Evolutionary conservation across 163 green algal genomes (phyloP).

Genomic region (Chlorella variabilis): DNA sequence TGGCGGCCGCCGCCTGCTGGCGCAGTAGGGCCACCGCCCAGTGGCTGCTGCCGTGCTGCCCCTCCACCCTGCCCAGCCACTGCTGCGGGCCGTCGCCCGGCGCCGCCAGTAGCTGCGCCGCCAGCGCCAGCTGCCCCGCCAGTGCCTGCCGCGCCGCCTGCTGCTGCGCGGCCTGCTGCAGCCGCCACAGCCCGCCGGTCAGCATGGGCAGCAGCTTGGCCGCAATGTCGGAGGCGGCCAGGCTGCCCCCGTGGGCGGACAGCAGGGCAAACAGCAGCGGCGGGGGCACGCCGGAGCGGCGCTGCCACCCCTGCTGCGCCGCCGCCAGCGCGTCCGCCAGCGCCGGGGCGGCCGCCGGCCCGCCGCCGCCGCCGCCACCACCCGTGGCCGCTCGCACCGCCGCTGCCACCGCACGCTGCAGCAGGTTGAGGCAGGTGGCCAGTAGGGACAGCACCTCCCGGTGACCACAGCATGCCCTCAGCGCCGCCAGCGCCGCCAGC

Average conservation of each 20-base stretch:
- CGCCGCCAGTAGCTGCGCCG: not conserved
- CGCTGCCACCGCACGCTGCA: slow-evolving; percentile 20
- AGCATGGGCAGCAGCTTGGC: slow-evolving; percentile 43
- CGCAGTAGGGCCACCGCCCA: slow-evolving; percentile 23
- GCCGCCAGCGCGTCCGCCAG: not conserved
- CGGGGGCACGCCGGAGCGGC: not conserved
- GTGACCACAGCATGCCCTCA: not conserved
- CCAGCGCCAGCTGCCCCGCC: slow-evolving; percentile 3
- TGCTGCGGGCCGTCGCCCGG: not conserved
- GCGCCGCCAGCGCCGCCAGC: slow-evolving; percentile 14
- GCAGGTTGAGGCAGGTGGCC: slow-evolving; percentile 16
- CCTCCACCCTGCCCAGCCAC: slow-evolving; percentile 19
- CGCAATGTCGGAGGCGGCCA: slow-evolving; percentile 1
- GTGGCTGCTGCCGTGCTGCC: slow-evolving; percentile 28
- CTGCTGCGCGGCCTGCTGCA: slow-evolving; percentile 16
- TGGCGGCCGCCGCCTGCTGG: not conserved
- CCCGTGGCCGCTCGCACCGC: slow-evolving; percentile 9
- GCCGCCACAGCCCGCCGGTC: slow-evolving; percentile 32
- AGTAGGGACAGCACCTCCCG: slow-evolving; percentile 19
- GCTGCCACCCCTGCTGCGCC: slow-evolving; percentile 17
- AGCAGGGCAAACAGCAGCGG: slow-evolving; percentile 16
- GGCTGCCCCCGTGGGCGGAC: not conserved
- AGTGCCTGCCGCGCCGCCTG: not conserved
- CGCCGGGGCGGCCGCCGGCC: not conserved
- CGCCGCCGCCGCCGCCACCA: not conserved